A percentile compares a stretch with the other conserved stretches of the same genome.
Conservation (phyloP, 345 rosid species). For the Gossypium sturtianum region DNA sequence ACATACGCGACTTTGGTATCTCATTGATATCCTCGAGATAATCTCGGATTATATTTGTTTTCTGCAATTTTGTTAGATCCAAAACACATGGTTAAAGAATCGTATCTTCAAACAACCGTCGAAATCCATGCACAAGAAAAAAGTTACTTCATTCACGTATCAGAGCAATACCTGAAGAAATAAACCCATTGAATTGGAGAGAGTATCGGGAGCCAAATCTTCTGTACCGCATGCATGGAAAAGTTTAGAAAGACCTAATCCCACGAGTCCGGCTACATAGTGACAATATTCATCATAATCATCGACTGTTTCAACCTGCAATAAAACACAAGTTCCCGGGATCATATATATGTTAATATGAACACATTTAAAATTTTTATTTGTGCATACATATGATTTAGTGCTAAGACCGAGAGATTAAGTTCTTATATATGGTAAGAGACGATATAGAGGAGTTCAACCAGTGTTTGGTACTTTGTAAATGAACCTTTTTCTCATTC, state of each 20-base stretch:
- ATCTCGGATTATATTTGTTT: conserved; percentile 94
- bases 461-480: background rate
- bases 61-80: conserved; percentile 39
- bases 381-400: background rate
- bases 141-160: conserved; percentile 7
- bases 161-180: conserved; percentile 75
- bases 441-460: background rate
- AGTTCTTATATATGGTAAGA: background rate
- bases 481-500: background rate
- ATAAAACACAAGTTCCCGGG: conserved; percentile 2
- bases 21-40: conserved; percentile 95
- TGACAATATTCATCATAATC: conserved; percentile 97
- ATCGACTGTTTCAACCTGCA: conserved; percentile 81
- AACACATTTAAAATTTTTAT: background rate
- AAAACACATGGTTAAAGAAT: conserved; percentile 14
- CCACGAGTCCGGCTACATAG: conserved; percentile 97
- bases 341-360: background rate
- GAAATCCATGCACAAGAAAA: background rate
- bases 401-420: background rate
- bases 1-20: conserved; percentile 96
- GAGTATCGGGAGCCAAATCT: conserved; percentile 62
- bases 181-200: conserved; percentile 94
- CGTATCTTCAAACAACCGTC: conserved; percentile 11
- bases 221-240: conserved; percentile 75
- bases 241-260: conserved; percentile 93